Base-by-base conservation (phyloP, 2,329 filamentous ascomycete species). In the Metarhizium humberi region DNA sequence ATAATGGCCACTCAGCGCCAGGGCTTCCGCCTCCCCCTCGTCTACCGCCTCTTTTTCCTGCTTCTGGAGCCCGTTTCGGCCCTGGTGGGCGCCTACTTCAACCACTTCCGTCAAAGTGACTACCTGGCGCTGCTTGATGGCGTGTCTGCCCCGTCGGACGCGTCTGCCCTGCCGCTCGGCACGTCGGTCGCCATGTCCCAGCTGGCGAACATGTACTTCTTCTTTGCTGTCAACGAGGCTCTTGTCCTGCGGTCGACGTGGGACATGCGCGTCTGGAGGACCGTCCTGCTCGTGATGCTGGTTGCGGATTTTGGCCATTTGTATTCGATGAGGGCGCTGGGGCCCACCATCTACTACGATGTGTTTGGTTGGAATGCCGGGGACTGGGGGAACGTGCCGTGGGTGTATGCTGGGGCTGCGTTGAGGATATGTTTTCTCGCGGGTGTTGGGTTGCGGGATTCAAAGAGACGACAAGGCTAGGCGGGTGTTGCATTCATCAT, bases 221-320 rank as follows among this genome's bases (percentile, higher is more conserved):
- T 88, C 56, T 89, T 92, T 69, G 82, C 86, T 55, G 71, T 92
- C 64, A 90, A 87, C 71, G 88, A 94, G 71, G 87, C 86, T 2
- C 71, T 90, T 29, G 84, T 92, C 13, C 77, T 92, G 60, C 84
- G 89, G 46, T 77, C 80, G 16, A 89, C 88, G 6, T 73, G 74
- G 51, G 84, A 91, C 71, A 65, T 85, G 38, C 75, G 76, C 29
- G 87, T 92, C 56, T 92, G 88, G 88, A 77, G 74, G 60, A 76
- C 80, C 1, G 75, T 92, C 30, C 73, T 92, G 4, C 71, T 86
- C 49, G 84, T 79, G 42, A 72, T 92, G 56, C 76, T 92, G 36
- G 67, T 92, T 16, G 88, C 86, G n/a, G 88, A 92, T 68, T 67
- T 90, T 38, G 88, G 88, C 3, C 88, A 92, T 68, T 71, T 92